Evolutionary conservation across 768 basidiomycete species (phyloP), one percentile per base, ranked within the genome.

Genomic region (Pisolithus tinctorius): DNA sequence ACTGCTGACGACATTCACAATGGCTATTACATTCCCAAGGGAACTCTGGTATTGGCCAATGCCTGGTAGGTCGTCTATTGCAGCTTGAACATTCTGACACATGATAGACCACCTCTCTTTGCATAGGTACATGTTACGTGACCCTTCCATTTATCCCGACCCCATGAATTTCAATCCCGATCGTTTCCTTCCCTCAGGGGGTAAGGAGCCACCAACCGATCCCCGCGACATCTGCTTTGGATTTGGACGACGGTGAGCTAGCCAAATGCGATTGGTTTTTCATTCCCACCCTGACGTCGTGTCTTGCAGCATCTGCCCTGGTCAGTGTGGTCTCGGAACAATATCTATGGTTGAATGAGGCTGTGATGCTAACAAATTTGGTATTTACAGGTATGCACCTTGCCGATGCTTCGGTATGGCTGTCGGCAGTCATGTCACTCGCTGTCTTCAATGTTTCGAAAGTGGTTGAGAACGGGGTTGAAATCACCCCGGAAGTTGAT

Each of bases 201-300:
- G 59, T 38, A 63, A 65, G 39, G 55, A 64, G 41, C 74, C 74
- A 29, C 79, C 84, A 58, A 62, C 58, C 17, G 83, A 85, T 63
- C 81, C 83, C 53, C 79, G 78, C 49, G 72, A 72, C 45, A 61
- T 82, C 44, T 82, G 79, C 58, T 88, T 86, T 66, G 85, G 85
- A 6, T 88, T 85, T 60, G 85, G 85, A 45, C 71, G 85, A 67
- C 77, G 85, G 61, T 67, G 64, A 17, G 72, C 69, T 46, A 45
- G 9, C 30, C 44, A 50, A 50, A 37, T 52, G 46, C 46, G 7
- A 14, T 49, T 31, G 47, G 50, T 27, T 6, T 52, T 44, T 27
- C 25, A 42, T 30, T 44, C 34, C 42, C 45, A 54, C 48, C 37
- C 23, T 43, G 16, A 39, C 53, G 42, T 39, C 6, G 20, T 26